Evolutionary conservation across 306 rosid species (phyloP).

Genomic region (Morella rubra): DNA sequence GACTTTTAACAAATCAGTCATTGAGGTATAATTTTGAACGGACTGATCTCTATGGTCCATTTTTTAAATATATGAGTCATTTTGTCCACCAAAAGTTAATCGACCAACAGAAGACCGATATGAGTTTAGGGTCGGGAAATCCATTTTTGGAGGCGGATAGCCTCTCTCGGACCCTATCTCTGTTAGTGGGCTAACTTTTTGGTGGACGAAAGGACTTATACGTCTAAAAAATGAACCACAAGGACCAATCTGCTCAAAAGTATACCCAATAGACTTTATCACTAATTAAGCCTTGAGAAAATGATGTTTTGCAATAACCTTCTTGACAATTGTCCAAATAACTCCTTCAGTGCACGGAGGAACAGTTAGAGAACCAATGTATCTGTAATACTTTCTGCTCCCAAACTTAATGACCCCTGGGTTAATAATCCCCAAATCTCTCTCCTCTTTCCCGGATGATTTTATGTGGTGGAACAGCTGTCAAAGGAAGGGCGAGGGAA

Average conservation of each 20-base stretch:
- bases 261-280: no score
- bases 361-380: slow-evolving; percentile 69
- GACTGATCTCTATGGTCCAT: no score
- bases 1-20: no score
- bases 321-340: slow-evolving; percentile 57
- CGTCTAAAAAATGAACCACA: not conserved
- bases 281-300: not conserved
- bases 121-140: no score
- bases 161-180: no score
- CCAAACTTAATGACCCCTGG: slow-evolving; percentile 56
- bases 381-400: slow-evolving; percentile 65
- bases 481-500: not conserved
- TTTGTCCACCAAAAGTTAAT: no score
- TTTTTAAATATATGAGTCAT: no score
- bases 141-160: no score
- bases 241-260: not conserved
- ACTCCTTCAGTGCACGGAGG: slow-evolving; percentile 89
- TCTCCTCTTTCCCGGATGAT: slow-evolving; percentile 35
- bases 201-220: no score
- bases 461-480: slow-evolving; percentile 49
- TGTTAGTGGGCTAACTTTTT: no score
- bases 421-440: slow-evolving; percentile 52
- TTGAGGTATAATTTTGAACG: no score
- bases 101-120: no score
- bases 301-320: slow-evolving; percentile 39